Evolutionary conservation across 1,284 basidiomycete genomes (phyloP).

Genomic region (Pterulicium gracile): DNA sequence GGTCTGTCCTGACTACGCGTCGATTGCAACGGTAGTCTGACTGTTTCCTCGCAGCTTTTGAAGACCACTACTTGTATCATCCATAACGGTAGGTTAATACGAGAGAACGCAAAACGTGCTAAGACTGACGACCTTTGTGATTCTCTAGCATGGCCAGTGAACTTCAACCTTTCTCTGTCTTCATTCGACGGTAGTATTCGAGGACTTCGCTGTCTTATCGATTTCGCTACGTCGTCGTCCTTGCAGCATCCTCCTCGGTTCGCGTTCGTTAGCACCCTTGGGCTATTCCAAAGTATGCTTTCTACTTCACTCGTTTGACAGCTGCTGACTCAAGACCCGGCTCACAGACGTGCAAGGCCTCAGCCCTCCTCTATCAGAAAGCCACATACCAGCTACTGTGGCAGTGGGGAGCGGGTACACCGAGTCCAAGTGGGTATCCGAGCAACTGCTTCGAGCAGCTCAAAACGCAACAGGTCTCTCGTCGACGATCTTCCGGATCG

Average conservation of each 20-base stretch:
- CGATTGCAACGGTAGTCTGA: neutral
- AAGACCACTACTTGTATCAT: conserved; percentile 18
- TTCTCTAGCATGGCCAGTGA: conserved; percentile 26
- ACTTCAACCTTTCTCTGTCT: conserved; percentile 24
- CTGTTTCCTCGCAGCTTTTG: conserved; percentile 9
- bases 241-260: conserved; percentile 10
- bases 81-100: conserved; percentile 19
- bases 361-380: conserved; percentile 13
- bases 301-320: conserved; percentile 1
- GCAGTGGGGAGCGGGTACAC: conserved; percentile 24
- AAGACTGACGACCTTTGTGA: neutral
- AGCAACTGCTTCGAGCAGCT: conserved; percentile 18
- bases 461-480: conserved; percentile 15
- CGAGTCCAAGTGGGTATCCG: conserved; percentile 29
- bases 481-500: conserved; percentile 26
- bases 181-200: conserved; percentile 24
- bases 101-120: neutral
- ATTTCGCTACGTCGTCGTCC: conserved; percentile 22
- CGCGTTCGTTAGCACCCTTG: conserved; percentile 18
- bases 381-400: conserved; percentile 15
- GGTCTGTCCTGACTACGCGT: conserved; percentile 10
- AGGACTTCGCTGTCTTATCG: conserved; percentile 23
- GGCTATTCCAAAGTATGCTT: conserved; percentile 14
- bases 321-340: no score
- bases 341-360: conserved; percentile 11